These are phyloP conservation scores for Cryptococcus floricola DNA, from an alignment of 1,284 basidiomycete species.

Conservation along the genomic window DNA sequence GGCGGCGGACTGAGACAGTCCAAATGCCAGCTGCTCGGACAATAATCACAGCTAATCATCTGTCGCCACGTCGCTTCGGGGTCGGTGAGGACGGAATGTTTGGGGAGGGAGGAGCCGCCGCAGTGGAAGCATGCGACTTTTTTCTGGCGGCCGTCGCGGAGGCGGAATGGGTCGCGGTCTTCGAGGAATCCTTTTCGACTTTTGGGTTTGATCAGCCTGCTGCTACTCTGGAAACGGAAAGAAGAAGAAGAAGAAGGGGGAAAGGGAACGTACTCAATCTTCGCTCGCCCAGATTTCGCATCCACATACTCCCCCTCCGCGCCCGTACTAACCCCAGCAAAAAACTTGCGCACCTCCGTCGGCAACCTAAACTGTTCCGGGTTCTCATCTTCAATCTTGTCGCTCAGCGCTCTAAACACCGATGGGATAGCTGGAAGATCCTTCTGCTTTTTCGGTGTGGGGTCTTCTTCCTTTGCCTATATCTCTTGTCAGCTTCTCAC, in stretches of 20 bases:
- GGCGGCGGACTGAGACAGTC: conserved; percentile 93
- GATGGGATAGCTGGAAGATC: conserved; percentile 29
- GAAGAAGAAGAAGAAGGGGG: background rate
- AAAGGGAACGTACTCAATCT: conserved; percentile 56
- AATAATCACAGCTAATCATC: conserved; percentile 94
- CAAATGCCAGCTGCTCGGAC: conserved; percentile 91
- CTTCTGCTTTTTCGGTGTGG: conserved; percentile 19
- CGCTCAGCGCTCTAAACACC: conserved; percentile 33
- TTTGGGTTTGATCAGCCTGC: conserved; percentile 38
- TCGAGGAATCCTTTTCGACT: conserved; percentile 86
- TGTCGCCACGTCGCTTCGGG: conserved; percentile 47
- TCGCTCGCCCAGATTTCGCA: conserved; percentile 68
- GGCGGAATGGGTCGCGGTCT: conserved; percentile 81
- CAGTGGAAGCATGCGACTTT: conserved; percentile 86
- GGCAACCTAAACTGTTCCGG: conserved; percentile 77
- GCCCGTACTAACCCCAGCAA: conserved; percentile 72
- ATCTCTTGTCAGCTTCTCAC: background rate
- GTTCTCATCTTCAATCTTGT: conserved; percentile 45
- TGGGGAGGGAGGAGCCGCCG: conserved; percentile 64
- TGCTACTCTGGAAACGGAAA: background rate
- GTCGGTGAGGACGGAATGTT: conserved; percentile 32
- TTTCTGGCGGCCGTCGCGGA: conserved; percentile 78
- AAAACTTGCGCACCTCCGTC: conserved; percentile 75
- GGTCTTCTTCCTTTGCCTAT: conserved; percentile 5
- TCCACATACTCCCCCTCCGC: conserved; percentile 74